phyloP scores from a whole-genome alignment of 495 filamentous ascomycete genomes.

The Xylaria scruposa region DNA sequence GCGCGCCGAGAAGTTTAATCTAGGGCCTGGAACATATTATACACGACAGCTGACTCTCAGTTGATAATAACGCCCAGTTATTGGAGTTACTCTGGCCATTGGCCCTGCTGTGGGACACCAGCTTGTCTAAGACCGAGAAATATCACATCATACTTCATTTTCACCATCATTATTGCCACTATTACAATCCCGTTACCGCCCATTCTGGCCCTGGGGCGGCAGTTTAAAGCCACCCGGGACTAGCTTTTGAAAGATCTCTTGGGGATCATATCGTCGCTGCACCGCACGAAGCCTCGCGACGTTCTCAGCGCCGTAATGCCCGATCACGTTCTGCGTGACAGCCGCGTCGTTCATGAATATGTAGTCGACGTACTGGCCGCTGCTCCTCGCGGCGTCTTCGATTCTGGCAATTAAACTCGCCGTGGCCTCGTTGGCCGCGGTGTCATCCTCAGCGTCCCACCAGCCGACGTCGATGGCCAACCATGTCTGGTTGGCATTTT shows the following conservation, averaged over 20 bases:
- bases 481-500: constrained; percentile 41
- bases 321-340: constrained; percentile 34
- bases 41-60: neutral
- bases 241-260: constrained; percentile 37
- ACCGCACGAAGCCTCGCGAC: constrained; percentile 38
- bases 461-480: constrained; percentile 36
- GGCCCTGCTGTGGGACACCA: constrained; percentile 19
- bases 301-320: constrained; percentile 36
- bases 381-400: constrained; percentile 31
- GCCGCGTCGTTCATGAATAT: constrained; percentile 40
- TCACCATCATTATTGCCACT: neutral
- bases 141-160: constrained; percentile 23
- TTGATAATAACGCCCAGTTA: neutral
- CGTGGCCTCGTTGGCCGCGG: constrained; percentile 31
- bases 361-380: constrained; percentile 34
- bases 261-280: constrained; percentile 42
- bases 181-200: neutral
- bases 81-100: constrained; percentile 1
- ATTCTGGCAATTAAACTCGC: constrained; percentile 31
- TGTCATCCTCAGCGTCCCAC: constrained; percentile 34
- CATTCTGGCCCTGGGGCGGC: constrained; percentile 10
- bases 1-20: neutral
- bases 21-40: neutral
- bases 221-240: constrained; percentile 46
- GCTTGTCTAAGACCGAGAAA: neutral